Evolutionary conservation across 2,329 filamentous ascomycete genomes (phyloP), one percentile per base, ranked within the genome.

Genomic region (Arthrinium phaeospermum): DNA sequence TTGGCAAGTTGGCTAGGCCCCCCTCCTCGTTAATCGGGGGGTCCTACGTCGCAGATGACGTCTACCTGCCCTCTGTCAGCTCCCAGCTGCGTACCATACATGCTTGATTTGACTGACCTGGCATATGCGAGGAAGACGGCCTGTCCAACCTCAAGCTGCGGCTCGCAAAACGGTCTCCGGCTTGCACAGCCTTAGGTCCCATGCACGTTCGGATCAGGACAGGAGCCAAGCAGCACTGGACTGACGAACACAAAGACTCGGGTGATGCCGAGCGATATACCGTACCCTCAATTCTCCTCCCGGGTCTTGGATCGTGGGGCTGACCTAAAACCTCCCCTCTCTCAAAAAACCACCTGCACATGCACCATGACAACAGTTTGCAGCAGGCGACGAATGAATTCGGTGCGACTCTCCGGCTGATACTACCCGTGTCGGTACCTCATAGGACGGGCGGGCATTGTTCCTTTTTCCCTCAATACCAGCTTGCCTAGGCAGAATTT

Each of bases 281-380:
- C 57, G 34, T 41, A 41, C 57, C 53, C 27, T 37, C 30, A 22
- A 7, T 5, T 22, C 27, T 27, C 51, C 51, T 22, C 51, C 19
- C 51, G 34, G 53, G 53, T 34, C 53, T 22, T 37, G 53, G 53
- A 61, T 37, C 30, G 30, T 61, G 53, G 57, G 57, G 57, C 57
- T 64, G 57, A 41, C 34, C 57, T 64, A 41, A 41, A 41, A 64
- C 34, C 8, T 8, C 37, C 57, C 19, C 57, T 22, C 57, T 64
- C 57, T n/a, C 19, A n/a, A n/a, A n/a, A 41, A 34, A 34, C 27
- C 34, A 41, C 57, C 57, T 41, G 57, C 57, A 64, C 34, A 64
- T 64, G 57, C 57, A 64, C 57, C 57, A 64, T 64, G 57, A 64
- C 57, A 64, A 64, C 57, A 64, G 41, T 34, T 41, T 64, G 57